Percentiles rank a stretch among this genome's conserved stretches.
These are phyloP conservation scores for Alternaria burnsii DNA, from an alignment of 2,329 filamentous ascomycete species.

Conservation along the genomic window DNA sequence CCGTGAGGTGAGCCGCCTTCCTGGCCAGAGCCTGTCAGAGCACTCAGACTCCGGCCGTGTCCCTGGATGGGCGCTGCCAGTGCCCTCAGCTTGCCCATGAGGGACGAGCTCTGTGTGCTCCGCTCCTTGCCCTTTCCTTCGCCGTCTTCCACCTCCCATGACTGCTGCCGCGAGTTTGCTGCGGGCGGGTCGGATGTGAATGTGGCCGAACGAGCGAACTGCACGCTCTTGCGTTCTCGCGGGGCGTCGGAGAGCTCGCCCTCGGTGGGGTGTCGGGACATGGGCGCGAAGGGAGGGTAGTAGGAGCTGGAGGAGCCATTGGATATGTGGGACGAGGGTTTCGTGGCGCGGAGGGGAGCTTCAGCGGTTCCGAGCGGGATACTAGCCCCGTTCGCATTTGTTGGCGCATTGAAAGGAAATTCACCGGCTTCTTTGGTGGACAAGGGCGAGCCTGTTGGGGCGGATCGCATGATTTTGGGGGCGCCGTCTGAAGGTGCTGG, in stretches of 20 bases:
- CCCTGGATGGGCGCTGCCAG: conserved; percentile 66
- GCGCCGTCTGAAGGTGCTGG: conserved; percentile 30
- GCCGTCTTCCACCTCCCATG: conserved; percentile 68
- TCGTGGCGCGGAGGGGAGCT: conserved; percentile 23
- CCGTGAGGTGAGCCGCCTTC: conserved; percentile 48
- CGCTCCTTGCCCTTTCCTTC: conserved; percentile 66
- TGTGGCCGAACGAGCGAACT: conserved; percentile 68
- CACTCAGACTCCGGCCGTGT: conserved; percentile 61
- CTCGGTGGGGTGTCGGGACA: conserved; percentile 45
- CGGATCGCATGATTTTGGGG: conserved; percentile 41
- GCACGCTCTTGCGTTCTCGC: conserved; percentile 71
- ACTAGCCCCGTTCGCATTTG: conserved; percentile 26
- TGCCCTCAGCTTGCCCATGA: conserved; percentile 82
- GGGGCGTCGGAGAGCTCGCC: conserved; percentile 43
- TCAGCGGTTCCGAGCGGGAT: conserved; percentile 29
- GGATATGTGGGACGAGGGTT: conserved; percentile 31
- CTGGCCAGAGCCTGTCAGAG: conserved; percentile 53
- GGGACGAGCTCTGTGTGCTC: conserved; percentile 64
- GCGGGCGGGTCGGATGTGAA: conserved; percentile 53
- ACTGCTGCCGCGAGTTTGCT: conserved; percentile 68
- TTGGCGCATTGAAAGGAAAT: conserved; percentile 47
- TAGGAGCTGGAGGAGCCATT: conserved; percentile 36
- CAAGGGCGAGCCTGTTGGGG: conserved; percentile 41
- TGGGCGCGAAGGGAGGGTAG: conserved; percentile 43
- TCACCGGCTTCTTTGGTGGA: conserved; percentile 41